Base-by-base conservation (phyloP, 2,329 filamentous ascomycete species). In the Exophiala bonariae region DNA sequence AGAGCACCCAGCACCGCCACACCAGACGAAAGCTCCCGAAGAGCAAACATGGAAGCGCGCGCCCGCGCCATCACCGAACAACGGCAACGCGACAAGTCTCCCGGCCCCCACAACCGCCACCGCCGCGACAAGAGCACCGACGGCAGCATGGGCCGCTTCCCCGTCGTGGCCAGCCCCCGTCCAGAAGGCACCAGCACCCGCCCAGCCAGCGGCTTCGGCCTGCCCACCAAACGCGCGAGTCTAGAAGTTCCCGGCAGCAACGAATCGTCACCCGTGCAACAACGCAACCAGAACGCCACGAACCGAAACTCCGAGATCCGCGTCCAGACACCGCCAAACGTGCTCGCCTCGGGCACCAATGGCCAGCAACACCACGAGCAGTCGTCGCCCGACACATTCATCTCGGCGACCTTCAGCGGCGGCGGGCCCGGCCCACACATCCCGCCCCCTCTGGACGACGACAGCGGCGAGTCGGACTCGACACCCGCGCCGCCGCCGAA, bases 21-120 rank as follows among this genome's bases (percentile, higher is more conserved):
- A 18, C 35, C 90, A 1, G 90, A 99, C 64, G 93, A 99, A 75
- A 95, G 89, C 71, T 95, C 95, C 68, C 86, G 93, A 50, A 89
- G 90, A 62, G 89, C 89, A 35, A 85, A 95, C 58, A 92, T 96
- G 83, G 92, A 97, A 69, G 93, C 96, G 66, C 84, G 93, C 42
- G 88, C 89, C 65, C 84, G 89, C 52, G 89, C 89, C 41, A 79
- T 92, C 52, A 82, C 93, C 47, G 80, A 78, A 26, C 82, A 75
- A 57, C 82, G 89, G 42, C 85, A 83, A 63, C 82, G 90, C 40
- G 87, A 83, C 22, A 85, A 81, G 18, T 90, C 86, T 53, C 90
- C 90, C 6, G 67, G 59, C 58, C 72, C 64, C 46, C 62, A 71
- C 22, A 65, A 66, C 50, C 66, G 73, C 31, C 88, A 95, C 64